Evolutionary conservation across 2,329 filamentous ascomycete genomes (phyloP), one percentile per base, ranked within the genome.

Genomic region (Sarocladium brachiariae): DNA sequence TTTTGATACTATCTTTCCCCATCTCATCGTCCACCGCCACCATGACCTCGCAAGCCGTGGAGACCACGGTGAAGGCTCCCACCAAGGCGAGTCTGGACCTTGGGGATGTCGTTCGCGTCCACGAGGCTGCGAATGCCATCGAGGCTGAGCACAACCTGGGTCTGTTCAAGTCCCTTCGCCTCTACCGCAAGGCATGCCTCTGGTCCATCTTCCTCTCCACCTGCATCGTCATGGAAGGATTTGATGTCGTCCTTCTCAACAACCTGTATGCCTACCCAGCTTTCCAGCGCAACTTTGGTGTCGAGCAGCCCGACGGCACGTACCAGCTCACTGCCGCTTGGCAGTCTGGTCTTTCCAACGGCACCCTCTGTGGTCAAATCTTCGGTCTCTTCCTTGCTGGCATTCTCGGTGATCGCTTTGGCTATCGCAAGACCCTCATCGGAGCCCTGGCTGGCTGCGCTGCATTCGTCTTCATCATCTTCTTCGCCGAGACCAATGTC

Each of bases 291-390:
- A 68, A 63, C 49, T 77, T 71, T 51, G 73, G 73, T 8, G 53
- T 58, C 0, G 49, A 57, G 6, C 58, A 62, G 11, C 53, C 61
- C 1, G 58, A 72, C 24, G 71, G 67, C 1, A 61, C 55, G 6
- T 76, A 76, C 52, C 63, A 76, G 52, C 60, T 80, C 45, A 69
- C 71, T 1, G 71, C 73, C 2, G 63, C 69, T 0, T 80, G 77
- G 77, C 76, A 79, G 58, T 69, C 74, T 2, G 75, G 70, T 6
- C 62, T 80, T 3, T 69, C 66, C 37, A 77, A 76, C 39, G 76
- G 70, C 9, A 67, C 70, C 0, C 64, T 70, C 4, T 68, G 68
- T 2, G 77, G 77, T 10, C 67, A 73, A 51, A 74, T 80, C 19
- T 35, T 78, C 2, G 77, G 77, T 2, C 66, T 78, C 2, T 68